Conservation (phyloP, 2,329 filamentous ascomycete species). For the Bisporella sp. region DNA sequence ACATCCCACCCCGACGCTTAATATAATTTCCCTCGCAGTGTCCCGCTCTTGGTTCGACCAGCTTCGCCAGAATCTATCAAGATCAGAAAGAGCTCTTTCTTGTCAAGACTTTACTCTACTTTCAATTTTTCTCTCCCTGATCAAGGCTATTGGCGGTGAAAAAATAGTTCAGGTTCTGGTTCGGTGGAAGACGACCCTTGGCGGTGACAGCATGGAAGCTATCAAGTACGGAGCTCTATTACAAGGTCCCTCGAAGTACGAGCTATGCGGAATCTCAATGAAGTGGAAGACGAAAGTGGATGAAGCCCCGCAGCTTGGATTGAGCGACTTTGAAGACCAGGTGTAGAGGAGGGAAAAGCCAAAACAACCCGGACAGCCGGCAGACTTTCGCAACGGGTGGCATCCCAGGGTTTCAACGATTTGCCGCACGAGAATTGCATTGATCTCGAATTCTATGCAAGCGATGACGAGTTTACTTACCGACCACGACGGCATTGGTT, state of each 20-base stretch:
- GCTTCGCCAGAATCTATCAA: too few species aligned
- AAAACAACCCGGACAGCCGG: constrained; percentile 6
- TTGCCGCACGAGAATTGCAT: constrained; percentile 9
- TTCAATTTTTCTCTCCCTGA: too few species aligned
- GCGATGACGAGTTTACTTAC: constrained; percentile 3
- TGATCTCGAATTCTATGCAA: constrained; percentile 7
- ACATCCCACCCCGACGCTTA: too few species aligned
- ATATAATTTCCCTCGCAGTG: too few species aligned
- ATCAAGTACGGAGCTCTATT: constrained; percentile 6
- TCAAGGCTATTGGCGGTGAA: too few species aligned
- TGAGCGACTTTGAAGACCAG: constrained; percentile 11
- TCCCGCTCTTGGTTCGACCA: too few species aligned
- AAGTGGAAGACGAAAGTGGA: constrained; percentile 13
- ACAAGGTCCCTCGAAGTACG: constrained; percentile 10
- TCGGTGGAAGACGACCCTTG: background rate
- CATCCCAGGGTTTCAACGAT: constrained; percentile 14
- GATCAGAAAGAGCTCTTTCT: too few species aligned
- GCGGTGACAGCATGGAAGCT: constrained; percentile 9
- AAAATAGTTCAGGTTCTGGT: too few species aligned
- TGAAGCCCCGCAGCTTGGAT: constrained; percentile 7
- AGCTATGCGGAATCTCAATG: constrained; percentile 7
- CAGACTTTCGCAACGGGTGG: constrained; percentile 10
- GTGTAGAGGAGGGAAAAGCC: constrained; percentile 10
- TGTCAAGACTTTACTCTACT: too few species aligned
- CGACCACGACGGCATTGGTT: constrained; percentile 9